Evolutionary conservation across 352 stramenopile species (phyloP), one percentile per base, ranked within the genome.

Genomic region (Phytopythium aichiense): DNA sequence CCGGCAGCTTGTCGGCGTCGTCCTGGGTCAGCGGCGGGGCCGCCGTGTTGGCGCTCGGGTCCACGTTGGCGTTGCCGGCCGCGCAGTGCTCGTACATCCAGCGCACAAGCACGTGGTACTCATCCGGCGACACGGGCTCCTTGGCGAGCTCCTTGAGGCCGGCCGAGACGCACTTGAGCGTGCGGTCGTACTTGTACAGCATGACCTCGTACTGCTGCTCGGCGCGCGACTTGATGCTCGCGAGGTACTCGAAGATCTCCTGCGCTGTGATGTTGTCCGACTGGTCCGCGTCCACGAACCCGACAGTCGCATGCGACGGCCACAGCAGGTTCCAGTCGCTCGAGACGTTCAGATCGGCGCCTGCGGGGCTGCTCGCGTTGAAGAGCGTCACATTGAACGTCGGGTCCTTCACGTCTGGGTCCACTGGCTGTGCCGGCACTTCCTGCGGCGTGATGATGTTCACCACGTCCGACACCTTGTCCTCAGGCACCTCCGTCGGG

Each of bases 71-170:
- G 1, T 58, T 63, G 56, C 63, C 60, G 6, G 60, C 37, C 22
- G 52, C 61, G 35, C 73, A 78, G 54, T 81, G 70, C n/a, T 60
- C 37, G 57, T 76, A 76, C 73, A 81, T 81, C 70, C 70, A 77
- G 42, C 59, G 54, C 60, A 77, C 71, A 33, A 74, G 37, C 16
- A 65, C 65, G 60, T 79, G 60, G 58, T 73, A 79, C 52, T 75
- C 63, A 35, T 66, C 68, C 4, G 22, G 30, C 12, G 68, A 66
- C n/a, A 79, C 56, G 16, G 62, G 51, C 35, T 66, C 55, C 66
- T 79, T 79, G 33, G 58, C 68, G 43, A 76, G 33, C 16, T 55
- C 66, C 46, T 71, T 23, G 30, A 79, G 58, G 20, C 71, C 71
- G 11, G 31, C 60, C 18, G 52, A 73, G 15, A 59, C 68, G 22